phyloP scores from a whole-genome alignment of 306 rosid species.

The Acmispon strigosus region DNA sequence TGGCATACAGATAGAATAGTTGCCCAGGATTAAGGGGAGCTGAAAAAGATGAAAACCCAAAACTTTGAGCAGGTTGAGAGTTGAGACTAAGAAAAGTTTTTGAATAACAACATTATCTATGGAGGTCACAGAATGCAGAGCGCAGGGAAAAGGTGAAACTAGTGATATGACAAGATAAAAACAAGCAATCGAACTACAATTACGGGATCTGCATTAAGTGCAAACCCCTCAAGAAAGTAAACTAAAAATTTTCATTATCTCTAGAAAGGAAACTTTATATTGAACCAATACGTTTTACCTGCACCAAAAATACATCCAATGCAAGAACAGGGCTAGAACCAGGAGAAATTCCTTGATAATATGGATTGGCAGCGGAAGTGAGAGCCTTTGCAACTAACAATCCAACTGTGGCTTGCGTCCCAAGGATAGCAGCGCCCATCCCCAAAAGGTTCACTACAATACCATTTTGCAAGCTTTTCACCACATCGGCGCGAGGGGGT shows the following conservation, averaged over 20 bases:
- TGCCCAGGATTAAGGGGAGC: neutral
- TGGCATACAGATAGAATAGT: neutral
- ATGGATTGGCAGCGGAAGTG: constrained; percentile 83
- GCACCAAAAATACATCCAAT: constrained; percentile 91
- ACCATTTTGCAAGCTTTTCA: constrained; percentile 78
- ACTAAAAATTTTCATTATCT: neutral
- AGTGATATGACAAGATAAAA: neutral
- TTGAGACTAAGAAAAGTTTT: neutral
- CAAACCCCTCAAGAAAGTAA: neutral
- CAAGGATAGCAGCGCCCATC: constrained; percentile 94
- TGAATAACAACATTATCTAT: neutral
- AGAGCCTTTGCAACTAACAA: constrained; percentile 92
- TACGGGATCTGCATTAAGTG: neutral
- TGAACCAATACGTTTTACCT: constrained; percentile 41
- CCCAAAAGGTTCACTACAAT: constrained; percentile 76
- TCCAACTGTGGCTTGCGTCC: constrained; percentile 97
- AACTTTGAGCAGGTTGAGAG: neutral
- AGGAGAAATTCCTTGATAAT: constrained; percentile 75
- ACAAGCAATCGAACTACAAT: neutral
- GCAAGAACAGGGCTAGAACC: constrained; percentile 93
- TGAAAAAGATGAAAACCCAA: neutral
- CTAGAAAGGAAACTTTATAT: no score
- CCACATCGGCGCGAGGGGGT: constrained; percentile 97
- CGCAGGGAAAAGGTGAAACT: neutral
- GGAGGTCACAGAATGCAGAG: neutral